Evolutionary conservation across 2,329 filamentous ascomycete genomes (phyloP).

Genomic region (Alternaria arbusti): DNA sequence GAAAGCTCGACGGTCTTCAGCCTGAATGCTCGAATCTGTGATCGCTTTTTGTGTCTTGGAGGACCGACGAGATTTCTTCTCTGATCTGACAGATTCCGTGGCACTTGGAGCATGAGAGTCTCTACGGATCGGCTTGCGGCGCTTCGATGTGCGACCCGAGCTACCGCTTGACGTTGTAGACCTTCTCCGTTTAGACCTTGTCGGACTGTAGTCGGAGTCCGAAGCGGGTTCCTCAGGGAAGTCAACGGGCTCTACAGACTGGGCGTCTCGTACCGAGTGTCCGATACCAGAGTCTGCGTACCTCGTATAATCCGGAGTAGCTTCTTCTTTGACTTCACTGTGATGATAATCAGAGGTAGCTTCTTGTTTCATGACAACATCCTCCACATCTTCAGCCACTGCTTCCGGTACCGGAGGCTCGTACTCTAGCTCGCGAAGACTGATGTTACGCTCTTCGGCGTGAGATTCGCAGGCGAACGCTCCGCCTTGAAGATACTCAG

Average conservation of each 20-base stretch:
- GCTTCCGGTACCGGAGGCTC: conserved; percentile 35
- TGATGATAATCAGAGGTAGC: conserved; percentile 24
- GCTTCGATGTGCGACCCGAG: conserved; percentile 24
- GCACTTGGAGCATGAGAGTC: conserved; percentile 20
- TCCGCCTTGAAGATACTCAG: conserved; percentile 22
- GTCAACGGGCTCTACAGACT: conserved; percentile 45
- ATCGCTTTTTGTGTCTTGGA: conserved; percentile 15
- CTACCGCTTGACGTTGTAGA: conserved; percentile 34
- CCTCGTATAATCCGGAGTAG: conserved; percentile 12
- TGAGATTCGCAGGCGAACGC: conserved; percentile 17
- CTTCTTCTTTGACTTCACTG: conserved; percentile 22
- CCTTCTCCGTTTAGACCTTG: conserved; percentile 29
- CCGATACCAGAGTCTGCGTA: conserved; percentile 38
- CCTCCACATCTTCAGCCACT: conserved; percentile 33
- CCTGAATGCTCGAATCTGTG: conserved; percentile 12
- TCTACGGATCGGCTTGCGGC: conserved; percentile 29
- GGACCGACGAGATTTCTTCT: conserved; percentile 26
- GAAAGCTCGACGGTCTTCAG: conserved; percentile 61
- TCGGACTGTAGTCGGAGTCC: conserved; percentile 47
- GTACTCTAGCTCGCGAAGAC: conserved; percentile 42
- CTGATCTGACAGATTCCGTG: conserved; percentile 14
- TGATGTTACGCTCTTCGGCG: conserved; percentile 26
- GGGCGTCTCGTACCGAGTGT: conserved; percentile 41
- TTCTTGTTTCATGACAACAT: conserved; percentile 31
- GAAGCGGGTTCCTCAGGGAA: conserved; percentile 37